Evolutionary conservation across 805 yeast species (phyloP), one percentile per base, ranked within the genome.

Genomic region (Starmerella powellii): DNA sequence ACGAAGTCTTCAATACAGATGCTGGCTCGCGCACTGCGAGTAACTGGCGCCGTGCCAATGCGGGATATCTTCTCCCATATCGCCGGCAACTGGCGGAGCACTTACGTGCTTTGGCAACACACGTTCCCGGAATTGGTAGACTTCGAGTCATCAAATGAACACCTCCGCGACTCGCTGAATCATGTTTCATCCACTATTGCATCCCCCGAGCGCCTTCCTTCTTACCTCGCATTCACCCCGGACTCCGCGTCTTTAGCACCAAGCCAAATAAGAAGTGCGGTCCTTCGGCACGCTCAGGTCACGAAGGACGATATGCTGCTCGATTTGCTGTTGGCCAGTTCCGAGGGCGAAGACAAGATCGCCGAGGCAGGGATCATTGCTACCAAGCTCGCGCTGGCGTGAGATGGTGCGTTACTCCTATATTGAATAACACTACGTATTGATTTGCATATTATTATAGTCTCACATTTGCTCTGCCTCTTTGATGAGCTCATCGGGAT

Each of bases 11-110:
- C 41, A 33, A 35, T 46, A 8, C 34, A 36, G 18, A 21, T 45
- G 31, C 41, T 52, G 12, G 19, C 34, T 16, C 42, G 50, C 5
- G 55, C 54, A 2, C 15, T 44, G 16, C 46, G 38, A 11, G 51
- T 42, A 3, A 46, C 51, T 4, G 18, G 34, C 12, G 46, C 47
- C 5, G 34, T 46, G 13, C 40, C 36, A 24, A 21, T 31, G 18
- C 24, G 18, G 19, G 35, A 39, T 11, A 29, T 42, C 2, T 10
- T 27, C 10, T 16, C 16, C 8, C 28, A 46, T 17, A 13, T 30
- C 4, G 16, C 19, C 1, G 15, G 16, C 12, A 46, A 42, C 39
- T 46, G 46, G 47, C 46, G 46, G 18, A 36, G 37, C 21, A 26
- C 42, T 12, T 46, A 31, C 19, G 39, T 34, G 18, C 18, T 39